These are phyloP conservation scores for Incumbomyces delicatus DNA, from an alignment of 2,329 filamentous ascomycete species.

Conservation along the genomic window DNA sequence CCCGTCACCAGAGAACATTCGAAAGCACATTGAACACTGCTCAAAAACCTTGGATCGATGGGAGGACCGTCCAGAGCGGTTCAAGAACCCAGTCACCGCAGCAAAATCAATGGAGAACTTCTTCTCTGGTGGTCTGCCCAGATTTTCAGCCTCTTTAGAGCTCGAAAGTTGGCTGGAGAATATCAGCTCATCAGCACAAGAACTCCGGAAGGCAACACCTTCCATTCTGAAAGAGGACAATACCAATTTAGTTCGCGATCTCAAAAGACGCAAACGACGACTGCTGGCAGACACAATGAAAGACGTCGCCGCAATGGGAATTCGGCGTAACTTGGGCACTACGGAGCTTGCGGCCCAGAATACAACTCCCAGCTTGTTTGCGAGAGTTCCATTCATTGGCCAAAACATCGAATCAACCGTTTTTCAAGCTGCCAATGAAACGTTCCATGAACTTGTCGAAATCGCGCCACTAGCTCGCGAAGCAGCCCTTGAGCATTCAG, in stretches of 20 bases:
- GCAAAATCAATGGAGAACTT: constrained; percentile 64
- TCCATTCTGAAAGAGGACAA: constrained; percentile 75
- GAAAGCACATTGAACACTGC: constrained; percentile 23
- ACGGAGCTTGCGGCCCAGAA: constrained; percentile 64
- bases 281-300: constrained; percentile 83
- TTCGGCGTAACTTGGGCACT: constrained; percentile 70
- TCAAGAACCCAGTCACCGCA: constrained; percentile 61
- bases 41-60: constrained; percentile 25
- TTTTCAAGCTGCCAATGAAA: constrained; percentile 50
- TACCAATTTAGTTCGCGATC: constrained; percentile 70
- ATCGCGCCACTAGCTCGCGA: constrained; percentile 59
- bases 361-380: constrained; percentile 60
- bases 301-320: constrained; percentile 75
- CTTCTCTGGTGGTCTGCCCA: constrained; percentile 42
- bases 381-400: constrained; percentile 39
- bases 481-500: constrained; percentile 62
- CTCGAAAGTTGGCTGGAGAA: constrained; percentile 61
- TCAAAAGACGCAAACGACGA: constrained; percentile 83
- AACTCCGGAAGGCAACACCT: constrained; percentile 77
- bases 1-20: constrained; percentile 13
- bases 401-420: constrained; percentile 16
- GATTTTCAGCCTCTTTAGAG: constrained; percentile 48
- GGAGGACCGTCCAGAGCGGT: constrained; percentile 48
- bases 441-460: constrained; percentile 71
- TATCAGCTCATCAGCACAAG: constrained; percentile 56